Percentiles rank a stretch among this genome's conserved stretches.
These are phyloP conservation scores for Samsoniella hepiali DNA, from an alignment of 2,329 filamentous ascomycete genomes.

Conservation along the genomic window DNA sequence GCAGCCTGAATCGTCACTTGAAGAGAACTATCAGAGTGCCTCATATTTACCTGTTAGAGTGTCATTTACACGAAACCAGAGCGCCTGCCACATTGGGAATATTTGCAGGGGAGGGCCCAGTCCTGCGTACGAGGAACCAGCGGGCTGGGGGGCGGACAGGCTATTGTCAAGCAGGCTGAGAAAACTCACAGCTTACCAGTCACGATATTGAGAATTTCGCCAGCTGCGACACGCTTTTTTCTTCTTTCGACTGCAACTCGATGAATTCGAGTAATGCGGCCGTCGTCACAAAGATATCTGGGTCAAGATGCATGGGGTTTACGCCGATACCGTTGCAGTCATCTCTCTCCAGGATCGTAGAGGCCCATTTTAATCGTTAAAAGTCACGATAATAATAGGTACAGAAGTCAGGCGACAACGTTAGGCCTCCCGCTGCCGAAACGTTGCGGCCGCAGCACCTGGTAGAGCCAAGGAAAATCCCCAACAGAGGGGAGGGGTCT, in stretches of 20 bases:
- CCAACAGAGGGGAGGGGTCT: not conserved
- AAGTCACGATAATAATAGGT: slow-evolving; percentile 17
- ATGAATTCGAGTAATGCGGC: not conserved
- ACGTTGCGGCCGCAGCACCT: not conserved
- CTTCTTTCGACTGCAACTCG: not conserved
- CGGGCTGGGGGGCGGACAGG: not conserved
- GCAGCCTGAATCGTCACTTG: not conserved
- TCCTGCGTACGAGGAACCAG: not conserved
- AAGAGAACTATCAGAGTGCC: not conserved
- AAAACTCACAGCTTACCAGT: not conserved
- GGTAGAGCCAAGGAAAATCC: not conserved
- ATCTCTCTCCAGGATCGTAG: slow-evolving; percentile 17
- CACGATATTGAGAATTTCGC: not conserved
- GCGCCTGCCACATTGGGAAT: not conserved
- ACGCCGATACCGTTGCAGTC: slow-evolving; percentile 13
- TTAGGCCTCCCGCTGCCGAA: not conserved
- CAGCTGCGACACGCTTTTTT: not conserved
- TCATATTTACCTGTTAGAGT: not conserved
- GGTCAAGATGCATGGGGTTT: slow-evolving; percentile 4
- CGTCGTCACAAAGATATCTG: not conserved
- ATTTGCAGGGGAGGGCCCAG: not conserved
- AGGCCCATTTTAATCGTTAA: slow-evolving; percentile 17
- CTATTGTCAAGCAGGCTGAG: not conserved
- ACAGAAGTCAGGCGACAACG: slow-evolving; percentile 9
- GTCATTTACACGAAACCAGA: not conserved